Evolutionary conservation across 2,329 filamentous ascomycete species (phyloP).

Genomic region (Coccinonectria pachysandricola): DNA sequence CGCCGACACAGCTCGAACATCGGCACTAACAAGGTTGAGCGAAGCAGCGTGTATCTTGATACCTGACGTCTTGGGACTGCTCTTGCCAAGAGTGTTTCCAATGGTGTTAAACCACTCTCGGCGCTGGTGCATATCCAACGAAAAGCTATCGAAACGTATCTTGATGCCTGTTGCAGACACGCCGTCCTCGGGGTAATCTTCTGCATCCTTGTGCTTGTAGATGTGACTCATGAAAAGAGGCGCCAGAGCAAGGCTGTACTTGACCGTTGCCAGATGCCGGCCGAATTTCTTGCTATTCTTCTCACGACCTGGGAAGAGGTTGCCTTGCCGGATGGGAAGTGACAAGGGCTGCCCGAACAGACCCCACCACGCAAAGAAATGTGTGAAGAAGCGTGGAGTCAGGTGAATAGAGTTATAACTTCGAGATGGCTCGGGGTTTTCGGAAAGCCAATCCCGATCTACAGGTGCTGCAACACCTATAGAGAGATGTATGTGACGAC

Average conservation of each 20-base stretch:
- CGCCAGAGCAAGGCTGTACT: constrained; percentile 88
- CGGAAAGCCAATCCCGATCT: constrained; percentile 74
- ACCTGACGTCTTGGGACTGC: constrained; percentile 71
- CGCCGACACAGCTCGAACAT: constrained; percentile 87
- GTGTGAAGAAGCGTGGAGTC: constrained; percentile 91
- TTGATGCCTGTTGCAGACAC: constrained; percentile 95
- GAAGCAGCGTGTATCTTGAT: constrained; percentile 96
- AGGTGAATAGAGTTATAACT: constrained; percentile 97
- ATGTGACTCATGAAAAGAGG: constrained; percentile 93
- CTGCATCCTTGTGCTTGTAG: constrained; percentile 94
- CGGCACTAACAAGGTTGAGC: constrained; percentile 81
- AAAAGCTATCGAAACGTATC: constrained; percentile 90
- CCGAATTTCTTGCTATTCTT: constrained; percentile 99
- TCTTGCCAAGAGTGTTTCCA: constrained; percentile 67
- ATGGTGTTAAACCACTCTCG: constrained; percentile 83
- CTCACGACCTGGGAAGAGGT: constrained; percentile 81
- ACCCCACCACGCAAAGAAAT: constrained; percentile 97
- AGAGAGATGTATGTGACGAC: constrained; percentile 92
- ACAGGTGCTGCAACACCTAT: constrained; percentile 81
- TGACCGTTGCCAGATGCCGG: constrained; percentile 93
- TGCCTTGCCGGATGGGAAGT: constrained; percentile 83
- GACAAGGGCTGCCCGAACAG: constrained; percentile 94
- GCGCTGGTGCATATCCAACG: constrained; percentile 90
- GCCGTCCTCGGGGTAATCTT: constrained; percentile 65
- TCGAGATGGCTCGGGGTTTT: constrained; percentile 63